Percentiles rank a stretch among this genome's conserved stretches.
These are phyloP conservation scores for Boletus vermiculosoides DNA, from an alignment of 768 basidiomycete genomes.

Conservation along the genomic window DNA sequence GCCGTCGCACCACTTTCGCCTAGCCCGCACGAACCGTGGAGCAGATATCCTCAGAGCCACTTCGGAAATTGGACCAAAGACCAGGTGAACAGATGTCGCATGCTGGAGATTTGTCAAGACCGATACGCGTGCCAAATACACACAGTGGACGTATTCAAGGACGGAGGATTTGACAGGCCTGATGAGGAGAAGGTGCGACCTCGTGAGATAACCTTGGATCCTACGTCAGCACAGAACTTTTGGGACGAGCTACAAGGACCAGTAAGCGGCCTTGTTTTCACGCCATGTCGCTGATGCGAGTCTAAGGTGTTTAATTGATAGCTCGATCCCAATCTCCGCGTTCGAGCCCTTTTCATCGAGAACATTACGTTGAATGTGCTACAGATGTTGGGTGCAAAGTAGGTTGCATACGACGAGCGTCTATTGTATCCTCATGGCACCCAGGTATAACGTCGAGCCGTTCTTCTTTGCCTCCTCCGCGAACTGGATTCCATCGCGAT, in stretches of 20 bases:
- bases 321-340: constrained; percentile 24
- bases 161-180: constrained; percentile 18
- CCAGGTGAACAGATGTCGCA: constrained; percentile 39
- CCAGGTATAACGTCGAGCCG: constrained; percentile 42
- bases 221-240: constrained; percentile 8
- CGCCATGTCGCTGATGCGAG: background rate
- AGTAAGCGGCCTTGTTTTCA: constrained; percentile 18
- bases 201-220: constrained; percentile 19
- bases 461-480: constrained; percentile 45
- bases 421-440: background rate
- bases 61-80: constrained; percentile 56
- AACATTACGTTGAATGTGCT: constrained; percentile 19
- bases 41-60: constrained; percentile 47
- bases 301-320: constrained; percentile 8
- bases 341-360: constrained; percentile 40
- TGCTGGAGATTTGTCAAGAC: constrained; percentile 26
- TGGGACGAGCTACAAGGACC: constrained; percentile 30
- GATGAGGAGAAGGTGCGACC: background rate
- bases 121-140: constrained; percentile 19
- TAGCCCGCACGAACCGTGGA: constrained; percentile 23
- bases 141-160: constrained; percentile 18
- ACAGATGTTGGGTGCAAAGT: too few species aligned
- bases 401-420: too few species aligned
- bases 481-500: constrained; percentile 44
- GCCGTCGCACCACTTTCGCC: constrained; percentile 11